Conservation (phyloP, 129 eudicot genomes). For the Apium graveolens region DNA sequence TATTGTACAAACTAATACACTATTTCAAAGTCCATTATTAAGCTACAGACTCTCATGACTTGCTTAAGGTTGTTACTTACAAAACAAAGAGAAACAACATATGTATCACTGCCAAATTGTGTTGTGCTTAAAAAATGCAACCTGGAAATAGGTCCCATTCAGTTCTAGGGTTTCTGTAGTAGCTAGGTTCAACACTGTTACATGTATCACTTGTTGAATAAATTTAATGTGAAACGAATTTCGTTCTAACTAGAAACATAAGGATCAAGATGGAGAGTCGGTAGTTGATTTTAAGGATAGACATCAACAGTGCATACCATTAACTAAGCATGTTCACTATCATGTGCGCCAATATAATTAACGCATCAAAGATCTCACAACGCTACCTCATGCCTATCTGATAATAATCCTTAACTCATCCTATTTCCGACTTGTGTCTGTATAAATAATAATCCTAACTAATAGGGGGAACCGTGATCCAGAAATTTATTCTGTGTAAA, state of each 20-base stretch:
- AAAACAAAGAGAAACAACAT: constrained; percentile 4
- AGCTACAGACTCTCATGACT: constrained; percentile 7
- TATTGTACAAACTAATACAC: neutral
- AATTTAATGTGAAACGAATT: neutral
- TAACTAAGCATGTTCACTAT: neutral
- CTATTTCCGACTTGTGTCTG: neutral
- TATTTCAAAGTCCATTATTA: constrained; percentile 1
- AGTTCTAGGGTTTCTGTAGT: constrained; percentile 9
- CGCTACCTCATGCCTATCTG: neutral
- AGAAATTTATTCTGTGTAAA: neutral
- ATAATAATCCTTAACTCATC: neutral
- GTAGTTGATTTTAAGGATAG: neutral
- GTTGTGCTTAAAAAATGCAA: neutral
- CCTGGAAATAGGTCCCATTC: constrained; percentile 3
- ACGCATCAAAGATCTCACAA: neutral
- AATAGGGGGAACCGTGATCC: neutral
- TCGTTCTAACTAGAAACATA: neutral
- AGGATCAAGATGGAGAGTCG: neutral
- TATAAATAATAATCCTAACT: neutral
- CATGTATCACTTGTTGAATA: neutral
- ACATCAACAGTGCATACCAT: neutral
- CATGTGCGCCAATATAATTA: neutral
- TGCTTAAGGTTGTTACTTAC: constrained; percentile 1
- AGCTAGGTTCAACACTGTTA: constrained; percentile 5
- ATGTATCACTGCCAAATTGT: neutral